Percentiles rank a stretch among this genome's conserved stretches.
phyloP scores from a whole-genome alignment of 225 moss, liverwort and hornwort genomes.

The Marchantia paleacea region DNA sequence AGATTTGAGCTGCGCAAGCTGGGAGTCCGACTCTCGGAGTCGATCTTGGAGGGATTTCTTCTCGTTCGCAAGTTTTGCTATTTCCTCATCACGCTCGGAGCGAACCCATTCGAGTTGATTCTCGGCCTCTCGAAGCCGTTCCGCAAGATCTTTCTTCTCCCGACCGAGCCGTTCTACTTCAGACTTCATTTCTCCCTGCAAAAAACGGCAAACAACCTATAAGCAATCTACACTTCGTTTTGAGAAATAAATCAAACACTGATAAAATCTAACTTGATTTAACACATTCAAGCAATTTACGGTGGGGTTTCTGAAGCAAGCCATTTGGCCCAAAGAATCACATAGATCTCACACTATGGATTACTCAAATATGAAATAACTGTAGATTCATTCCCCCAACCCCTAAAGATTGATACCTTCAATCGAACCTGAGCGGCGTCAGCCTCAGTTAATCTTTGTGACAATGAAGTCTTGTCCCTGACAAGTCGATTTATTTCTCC shows the following conservation, averaged over 20 bases:
- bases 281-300: not conserved
- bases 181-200: constrained; percentile 77
- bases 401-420: constrained; percentile 55
- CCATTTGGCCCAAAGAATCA: too few relatives aligned
- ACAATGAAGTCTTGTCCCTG: constrained; percentile 77
- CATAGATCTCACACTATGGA: too few relatives aligned
- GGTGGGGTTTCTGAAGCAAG: too few relatives aligned
- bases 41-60: constrained; percentile 86
- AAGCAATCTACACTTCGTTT: not conserved
- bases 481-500: constrained; percentile 72
- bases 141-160: constrained; percentile 97
- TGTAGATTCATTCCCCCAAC: too few relatives aligned
- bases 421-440: constrained; percentile 87
- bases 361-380: too few relatives aligned
- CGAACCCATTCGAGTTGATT: constrained; percentile 98
- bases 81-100: constrained; percentile 96
- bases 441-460: constrained; percentile 82
- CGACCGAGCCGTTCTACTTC: constrained; percentile 82
- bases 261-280: not conserved
- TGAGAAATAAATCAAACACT: too few relatives aligned
- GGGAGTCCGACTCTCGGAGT: constrained; percentile 89
- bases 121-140: constrained; percentile 84
- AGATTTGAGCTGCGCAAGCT: constrained; percentile 92
- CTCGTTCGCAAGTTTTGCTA: constrained; percentile 77
- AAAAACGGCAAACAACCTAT: not conserved